Evolutionary conservation across 352 stramenopile genomes (phyloP), one percentile per base, ranked within the genome.

Genomic region (Globisporangium yorkense): DNA sequence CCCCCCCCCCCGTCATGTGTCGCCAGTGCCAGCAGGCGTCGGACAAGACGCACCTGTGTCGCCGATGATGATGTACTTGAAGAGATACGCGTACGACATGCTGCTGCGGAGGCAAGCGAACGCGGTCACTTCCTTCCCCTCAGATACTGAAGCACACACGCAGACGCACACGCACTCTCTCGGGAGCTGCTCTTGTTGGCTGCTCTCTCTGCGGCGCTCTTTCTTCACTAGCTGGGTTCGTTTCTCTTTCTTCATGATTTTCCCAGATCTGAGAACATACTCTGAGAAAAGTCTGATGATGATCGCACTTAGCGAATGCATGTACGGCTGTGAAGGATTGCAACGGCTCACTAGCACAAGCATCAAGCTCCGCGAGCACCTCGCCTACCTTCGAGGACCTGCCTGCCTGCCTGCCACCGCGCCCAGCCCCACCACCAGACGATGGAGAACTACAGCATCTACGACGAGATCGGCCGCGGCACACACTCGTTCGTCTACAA

Each of bases 1-100:
- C n/a, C 24, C 24, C 24, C 24, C 21, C 24, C 24, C 24, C 24
- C 1, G 24, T 27, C 1, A 27, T 27, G 24, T 27, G 24, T 27
- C 24, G 24, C 24, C 1, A 27, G 24, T 27, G 24, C 24, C 24
- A 27, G 24, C 24, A 27, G 24, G 24, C 24, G 24, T 27, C 37
- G 8, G 5, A 43, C 8, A 13, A 16, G 35, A 55, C 49, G 47
- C 63, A 97, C 95, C 96, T 47, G 96, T 99, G 75, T 99, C 97
- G 51, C 97, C 97, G 66, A 99, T 99, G 75, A 99, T 99, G 59
- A 99, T 99, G 74, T 99, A 97, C 82, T 98, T 98, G 81, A 98
- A 98, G 51, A 98, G 75, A 66, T 98, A 98, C 45, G 90, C 89
- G 84, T 98, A 98, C 62, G 89, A 97, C 93, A 98, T 97, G 49